These are phyloP conservation scores for Talaromyces piceae DNA, from an alignment of 2,329 filamentous ascomycete species.

Conservation along the genomic window DNA sequence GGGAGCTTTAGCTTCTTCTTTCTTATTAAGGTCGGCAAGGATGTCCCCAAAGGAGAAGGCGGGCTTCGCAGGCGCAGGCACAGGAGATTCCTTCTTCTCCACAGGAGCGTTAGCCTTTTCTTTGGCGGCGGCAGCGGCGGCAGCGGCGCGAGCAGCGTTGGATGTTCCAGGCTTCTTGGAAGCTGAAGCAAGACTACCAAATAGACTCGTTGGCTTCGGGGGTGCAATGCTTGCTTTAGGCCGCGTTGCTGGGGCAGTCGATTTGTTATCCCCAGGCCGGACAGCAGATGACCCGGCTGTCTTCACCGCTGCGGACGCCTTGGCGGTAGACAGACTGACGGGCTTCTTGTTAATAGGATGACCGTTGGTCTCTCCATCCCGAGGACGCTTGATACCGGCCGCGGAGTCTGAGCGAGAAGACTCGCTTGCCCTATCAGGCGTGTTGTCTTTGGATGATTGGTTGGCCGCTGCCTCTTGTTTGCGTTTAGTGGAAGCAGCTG, in stretches of 20 bases:
- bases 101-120: slow-evolving; percentile 26
- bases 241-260: slow-evolving; percentile 21
- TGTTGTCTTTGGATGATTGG: slow-evolving; percentile 29
- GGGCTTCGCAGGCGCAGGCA: slow-evolving; percentile 27
- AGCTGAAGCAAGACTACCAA: slow-evolving; percentile 41
- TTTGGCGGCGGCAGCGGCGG: slow-evolving; percentile 27
- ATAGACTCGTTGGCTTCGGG: slow-evolving; percentile 40
- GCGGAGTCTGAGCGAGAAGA: slow-evolving; percentile 15
- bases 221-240: slow-evolving; percentile 33
- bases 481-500: slow-evolving; percentile 36
- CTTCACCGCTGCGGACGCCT: slow-evolving; percentile 17
- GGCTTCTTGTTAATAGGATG: slow-evolving; percentile 33
- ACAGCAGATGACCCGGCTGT: slow-evolving; percentile 18
- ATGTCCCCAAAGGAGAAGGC: slow-evolving; percentile 44
- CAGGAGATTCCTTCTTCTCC: slow-evolving; percentile 29
- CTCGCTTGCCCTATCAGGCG: slow-evolving; percentile 19
- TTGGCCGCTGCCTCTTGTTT: slow-evolving; percentile 29
- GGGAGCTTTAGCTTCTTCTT: slow-evolving; percentile 45
- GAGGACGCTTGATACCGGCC: slow-evolving; percentile 30
- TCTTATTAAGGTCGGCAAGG: slow-evolving; percentile 47
- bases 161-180: slow-evolving; percentile 46
- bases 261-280: slow-evolving; percentile 29
- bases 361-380: slow-evolving; percentile 30
- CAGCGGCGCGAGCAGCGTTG: slow-evolving; percentile 42
- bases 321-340: slow-evolving; percentile 27